Percentiles rank a stretch among this genome's conserved stretches.
Conservation (phyloP, 75 land plant genomes). For the Pseudotsuga menziesii region DNA sequence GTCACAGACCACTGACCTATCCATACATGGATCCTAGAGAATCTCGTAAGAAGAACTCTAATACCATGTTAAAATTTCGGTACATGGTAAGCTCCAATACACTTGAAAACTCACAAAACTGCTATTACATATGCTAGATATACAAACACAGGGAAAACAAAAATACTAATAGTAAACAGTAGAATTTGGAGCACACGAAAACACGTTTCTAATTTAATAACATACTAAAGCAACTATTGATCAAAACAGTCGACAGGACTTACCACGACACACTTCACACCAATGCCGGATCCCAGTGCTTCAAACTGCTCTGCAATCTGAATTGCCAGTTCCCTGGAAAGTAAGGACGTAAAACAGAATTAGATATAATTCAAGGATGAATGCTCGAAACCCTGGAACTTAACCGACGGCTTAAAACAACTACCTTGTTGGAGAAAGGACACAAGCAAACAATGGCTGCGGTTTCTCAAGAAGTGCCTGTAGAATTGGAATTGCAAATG, state of each 20-base stretch:
- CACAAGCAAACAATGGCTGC: conserved; percentile 85
- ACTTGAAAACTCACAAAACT: too few species aligned
- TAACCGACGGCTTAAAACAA: neutral
- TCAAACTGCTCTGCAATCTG: conserved; percentile 95
- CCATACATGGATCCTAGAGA: too few species aligned
- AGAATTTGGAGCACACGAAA: too few species aligned
- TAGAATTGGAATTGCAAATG: conserved; percentile 91
- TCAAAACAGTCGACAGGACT: conserved; percentile 10
- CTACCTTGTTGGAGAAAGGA: conserved; percentile 86
- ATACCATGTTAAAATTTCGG: too few species aligned
- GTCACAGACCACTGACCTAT: too few species aligned
- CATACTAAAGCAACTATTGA: neutral
- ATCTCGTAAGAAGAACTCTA: too few species aligned
- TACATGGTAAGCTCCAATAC: too few species aligned
- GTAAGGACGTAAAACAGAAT: neutral
- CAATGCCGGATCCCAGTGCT: conserved; percentile 86
- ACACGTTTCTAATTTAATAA: neutral
- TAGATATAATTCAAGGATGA: neutral
- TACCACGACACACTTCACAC: conserved; percentile 82
- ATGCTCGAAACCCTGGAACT: neutral
- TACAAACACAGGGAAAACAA: too few species aligned
- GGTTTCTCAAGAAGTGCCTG: conserved; percentile 72
- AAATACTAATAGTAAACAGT: too few species aligned
- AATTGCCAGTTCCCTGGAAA: conserved; percentile 84
- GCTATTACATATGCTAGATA: too few species aligned